phyloP scores from a whole-genome alignment of 1,284 basidiomycete species.

The Limonomyces culmigenus region DNA sequence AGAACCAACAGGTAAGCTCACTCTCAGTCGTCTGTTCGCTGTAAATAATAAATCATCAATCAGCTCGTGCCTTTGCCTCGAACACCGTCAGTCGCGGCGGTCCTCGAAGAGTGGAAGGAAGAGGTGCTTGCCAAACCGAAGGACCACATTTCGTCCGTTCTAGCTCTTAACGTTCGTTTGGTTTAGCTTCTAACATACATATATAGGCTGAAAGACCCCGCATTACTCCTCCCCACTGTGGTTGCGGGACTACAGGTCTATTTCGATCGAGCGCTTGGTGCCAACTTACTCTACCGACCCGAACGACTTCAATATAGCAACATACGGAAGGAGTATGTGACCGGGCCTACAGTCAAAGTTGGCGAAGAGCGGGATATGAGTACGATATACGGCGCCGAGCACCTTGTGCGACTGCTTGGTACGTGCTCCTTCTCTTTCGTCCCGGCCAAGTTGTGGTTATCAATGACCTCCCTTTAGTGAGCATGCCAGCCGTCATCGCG shows the following conservation, averaged over 20 bases:
- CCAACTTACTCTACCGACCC: conserved; percentile 86
- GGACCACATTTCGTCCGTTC: neutral
- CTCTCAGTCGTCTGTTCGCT: neutral
- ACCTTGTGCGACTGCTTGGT: conserved; percentile 88
- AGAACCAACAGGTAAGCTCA: conserved; percentile 65
- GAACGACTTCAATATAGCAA: conserved; percentile 87
- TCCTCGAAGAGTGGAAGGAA: conserved; percentile 68
- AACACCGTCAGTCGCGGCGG: conserved; percentile 61
- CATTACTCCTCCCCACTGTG: conserved; percentile 59
- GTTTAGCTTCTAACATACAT: neutral
- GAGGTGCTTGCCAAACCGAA: conserved; percentile 26
- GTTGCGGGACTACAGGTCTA: conserved; percentile 83
- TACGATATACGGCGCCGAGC: conserved; percentile 87
- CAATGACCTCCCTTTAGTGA: conserved; percentile 25
- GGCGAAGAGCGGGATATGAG: conserved; percentile 78
- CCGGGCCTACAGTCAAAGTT: conserved; percentile 47
- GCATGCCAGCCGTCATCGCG: conserved; percentile 68
- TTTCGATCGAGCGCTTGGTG: conserved; percentile 84
- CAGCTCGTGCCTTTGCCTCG: conserved; percentile 81
- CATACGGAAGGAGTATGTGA: conserved; percentile 56
- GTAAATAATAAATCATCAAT: conserved; percentile 1
- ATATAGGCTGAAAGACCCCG: conserved; percentile 42
- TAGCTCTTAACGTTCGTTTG: neutral
- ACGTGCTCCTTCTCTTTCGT: conserved; percentile 14
- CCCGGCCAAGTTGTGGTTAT: neutral